Base-by-base conservation (phyloP, 495 filamentous ascomycete species). In the Rusavskia elegans region DNA sequence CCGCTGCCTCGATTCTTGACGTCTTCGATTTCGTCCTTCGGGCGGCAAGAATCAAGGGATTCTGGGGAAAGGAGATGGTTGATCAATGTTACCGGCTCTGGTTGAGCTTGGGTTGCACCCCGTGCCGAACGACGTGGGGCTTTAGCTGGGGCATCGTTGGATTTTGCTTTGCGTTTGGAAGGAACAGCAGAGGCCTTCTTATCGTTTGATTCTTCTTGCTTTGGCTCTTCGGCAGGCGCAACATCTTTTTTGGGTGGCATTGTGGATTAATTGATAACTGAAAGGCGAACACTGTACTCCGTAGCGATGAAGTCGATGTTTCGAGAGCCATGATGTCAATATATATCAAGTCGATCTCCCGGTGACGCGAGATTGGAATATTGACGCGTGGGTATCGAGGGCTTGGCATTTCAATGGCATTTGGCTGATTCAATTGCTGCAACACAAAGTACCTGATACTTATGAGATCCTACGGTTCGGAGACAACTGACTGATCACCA, bases 11-110 rank as follows among this genome's bases (percentile, higher is more conserved):
- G 55, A 3, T 45, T 20, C 9, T 55, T n/a, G n/a, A 63, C 3
- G 19, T 59, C 57, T 49, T 56, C 44, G 13, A 14, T 55, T 49
- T 67, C 65, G 44, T 67, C 65, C 13, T 60, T 57, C 1, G 65
- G 65, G 10, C 58, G 55, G 55, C 63, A 66, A 35, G 63, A 51
- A 1, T 57, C 46, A 6, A 59, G 42, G 5, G 61, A 54, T 16
- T 49, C 45, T 5, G 53, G 45, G 5, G 63, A 65, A 23, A 67
- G 51, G 32, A 67, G 57, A 52, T 56, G 63, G 4, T 61, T 54
- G 29, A 67, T 51, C 2, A 66, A 27, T 48, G 61, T 59, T 3
- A 56, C 39, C 3, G 44, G 37, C 8, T 59, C 54, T 25, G 53
- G 30, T 16, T 39, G 40, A 0, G 45, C 29, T 6, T 29, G 14